phyloP scores from a whole-genome alignment of 192 early-diverging fungal species.

The Backusella australiensis region DNA sequence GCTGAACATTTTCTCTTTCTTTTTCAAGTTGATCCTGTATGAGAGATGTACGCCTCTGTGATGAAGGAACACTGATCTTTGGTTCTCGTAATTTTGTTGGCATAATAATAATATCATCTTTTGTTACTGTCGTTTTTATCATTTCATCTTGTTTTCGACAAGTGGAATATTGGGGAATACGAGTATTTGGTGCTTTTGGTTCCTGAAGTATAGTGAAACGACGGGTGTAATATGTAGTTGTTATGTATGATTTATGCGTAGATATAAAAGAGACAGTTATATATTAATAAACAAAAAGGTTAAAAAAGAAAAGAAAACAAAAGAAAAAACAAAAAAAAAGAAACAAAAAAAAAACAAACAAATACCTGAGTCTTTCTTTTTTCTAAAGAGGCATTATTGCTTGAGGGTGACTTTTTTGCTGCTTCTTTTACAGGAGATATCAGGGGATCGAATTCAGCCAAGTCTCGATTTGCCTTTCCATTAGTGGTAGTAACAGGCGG shows the following conservation, averaged over 20 bases:
- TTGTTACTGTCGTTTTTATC: not conserved
- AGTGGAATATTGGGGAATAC: not conserved
- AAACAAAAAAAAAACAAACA: not conserved
- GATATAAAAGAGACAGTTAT: not conserved
- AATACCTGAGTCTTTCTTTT: slow-evolving; percentile 11
- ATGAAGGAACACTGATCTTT: not conserved
- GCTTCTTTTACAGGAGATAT: slow-evolving; percentile 11
- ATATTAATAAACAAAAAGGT: not conserved
- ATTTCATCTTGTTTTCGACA: slow-evolving; percentile 7
- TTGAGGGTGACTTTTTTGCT: not conserved
- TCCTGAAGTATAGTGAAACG: not conserved
- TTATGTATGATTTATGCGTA: not conserved
- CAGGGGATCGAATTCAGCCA: slow-evolving; percentile 17
- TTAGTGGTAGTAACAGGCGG: not conserved
- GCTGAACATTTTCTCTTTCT: slow-evolving; percentile 7
- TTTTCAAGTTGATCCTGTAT: slow-evolving; percentile 17
- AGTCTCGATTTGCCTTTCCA: slow-evolving; percentile 15
- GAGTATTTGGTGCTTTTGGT: not conserved
- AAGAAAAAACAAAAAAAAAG: too few species aligned
- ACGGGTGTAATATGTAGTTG: not conserved
- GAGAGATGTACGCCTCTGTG: slow-evolving; percentile 6
- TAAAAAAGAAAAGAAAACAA: not conserved
- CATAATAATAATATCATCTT: not conserved
- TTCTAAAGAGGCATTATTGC: not conserved
- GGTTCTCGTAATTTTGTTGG: not conserved